Conservation (phyloP, 2,329 filamentous ascomycete genomes). For the Lasiodiplodia citricola region DNA sequence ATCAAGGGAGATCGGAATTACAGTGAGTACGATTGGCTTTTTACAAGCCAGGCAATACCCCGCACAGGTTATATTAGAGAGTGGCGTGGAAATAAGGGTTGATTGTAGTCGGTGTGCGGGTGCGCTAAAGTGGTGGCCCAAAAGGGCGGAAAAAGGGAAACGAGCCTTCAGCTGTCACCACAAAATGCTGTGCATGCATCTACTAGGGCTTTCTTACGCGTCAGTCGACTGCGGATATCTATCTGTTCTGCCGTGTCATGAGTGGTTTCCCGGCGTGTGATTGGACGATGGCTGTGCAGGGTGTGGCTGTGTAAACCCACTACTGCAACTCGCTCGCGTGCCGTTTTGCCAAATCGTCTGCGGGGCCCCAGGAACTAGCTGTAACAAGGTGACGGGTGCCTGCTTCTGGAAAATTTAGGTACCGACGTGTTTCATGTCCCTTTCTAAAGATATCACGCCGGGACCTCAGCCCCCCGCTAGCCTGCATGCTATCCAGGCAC, state of each 20-base stretch:
- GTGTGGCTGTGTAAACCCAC: background rate
- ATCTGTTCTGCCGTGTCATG: background rate
- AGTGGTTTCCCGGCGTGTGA: background rate
- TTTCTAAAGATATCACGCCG: constrained; percentile 10
- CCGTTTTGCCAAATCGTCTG: background rate
- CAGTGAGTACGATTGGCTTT: no score
- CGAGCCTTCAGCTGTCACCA: background rate
- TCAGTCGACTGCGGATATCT: background rate
- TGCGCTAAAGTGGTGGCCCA: no score
- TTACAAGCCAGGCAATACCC: no score
- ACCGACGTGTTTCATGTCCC: background rate
- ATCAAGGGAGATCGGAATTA: no score
- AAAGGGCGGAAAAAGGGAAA: no score
- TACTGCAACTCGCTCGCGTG: background rate
- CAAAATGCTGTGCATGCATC: no score
- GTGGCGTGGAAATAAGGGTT: no score
- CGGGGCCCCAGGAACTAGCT: background rate
- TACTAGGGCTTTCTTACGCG: background rate
- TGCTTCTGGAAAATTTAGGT: background rate
- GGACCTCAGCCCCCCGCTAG: constrained; percentile 4
- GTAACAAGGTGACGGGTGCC: background rate
- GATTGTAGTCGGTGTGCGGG: no score
- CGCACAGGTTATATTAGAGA: no score
- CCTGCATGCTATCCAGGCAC: background rate
- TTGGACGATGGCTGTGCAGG: constrained; percentile 15